Conservation (phyloP, 306 rosid species). For the Sophora flavescens region DNA sequence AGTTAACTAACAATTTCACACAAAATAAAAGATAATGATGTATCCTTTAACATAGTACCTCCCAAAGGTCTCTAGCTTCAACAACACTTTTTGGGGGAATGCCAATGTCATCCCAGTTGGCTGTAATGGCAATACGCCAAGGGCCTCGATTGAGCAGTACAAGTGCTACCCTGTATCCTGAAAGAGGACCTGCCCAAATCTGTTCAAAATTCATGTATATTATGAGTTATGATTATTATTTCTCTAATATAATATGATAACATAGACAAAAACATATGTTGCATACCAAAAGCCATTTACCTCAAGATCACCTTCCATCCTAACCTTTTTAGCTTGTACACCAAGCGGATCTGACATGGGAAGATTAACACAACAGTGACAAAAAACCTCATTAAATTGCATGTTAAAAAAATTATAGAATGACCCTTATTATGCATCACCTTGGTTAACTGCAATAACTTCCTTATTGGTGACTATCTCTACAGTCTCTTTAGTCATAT, state of each 20-base stretch:
- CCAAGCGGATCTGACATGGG: slow-evolving; percentile 73
- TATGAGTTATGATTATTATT: neutral
- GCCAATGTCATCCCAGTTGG: slow-evolving; percentile 89
- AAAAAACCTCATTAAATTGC: neutral
- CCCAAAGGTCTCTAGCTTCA: slow-evolving; percentile 90
- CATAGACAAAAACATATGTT: neutral
- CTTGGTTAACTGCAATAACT: slow-evolving; percentile 89
- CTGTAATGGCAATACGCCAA: slow-evolving; percentile 50
- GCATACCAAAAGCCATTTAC: slow-evolving; percentile 48
- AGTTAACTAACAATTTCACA: no score
- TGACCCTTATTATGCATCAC: slow-evolving; percentile 44
- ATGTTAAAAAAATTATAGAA: slow-evolving; percentile 11
- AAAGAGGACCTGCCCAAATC: slow-evolving; percentile 97
- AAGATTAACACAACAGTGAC: neutral
- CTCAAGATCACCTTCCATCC: slow-evolving; percentile 90
- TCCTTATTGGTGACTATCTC: slow-evolving; percentile 73
- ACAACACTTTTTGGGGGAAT: slow-evolving; percentile 68
- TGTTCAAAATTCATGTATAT: slow-evolving; percentile 41
- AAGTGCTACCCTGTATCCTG: slow-evolving; percentile 71
- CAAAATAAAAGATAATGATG: neutral
- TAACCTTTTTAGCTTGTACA: slow-evolving; percentile 85
- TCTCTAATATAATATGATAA: neutral
- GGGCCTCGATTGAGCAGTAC: slow-evolving; percentile 78
- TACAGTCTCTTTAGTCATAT: slow-evolving; percentile 75
- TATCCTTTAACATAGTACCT: slow-evolving; percentile 54